A percentile compares a stretch with the other conserved stretches of the same genome.
Conservation (phyloP, 2,329 filamentous ascomycete species). For the Penicillium brevicompactum region DNA sequence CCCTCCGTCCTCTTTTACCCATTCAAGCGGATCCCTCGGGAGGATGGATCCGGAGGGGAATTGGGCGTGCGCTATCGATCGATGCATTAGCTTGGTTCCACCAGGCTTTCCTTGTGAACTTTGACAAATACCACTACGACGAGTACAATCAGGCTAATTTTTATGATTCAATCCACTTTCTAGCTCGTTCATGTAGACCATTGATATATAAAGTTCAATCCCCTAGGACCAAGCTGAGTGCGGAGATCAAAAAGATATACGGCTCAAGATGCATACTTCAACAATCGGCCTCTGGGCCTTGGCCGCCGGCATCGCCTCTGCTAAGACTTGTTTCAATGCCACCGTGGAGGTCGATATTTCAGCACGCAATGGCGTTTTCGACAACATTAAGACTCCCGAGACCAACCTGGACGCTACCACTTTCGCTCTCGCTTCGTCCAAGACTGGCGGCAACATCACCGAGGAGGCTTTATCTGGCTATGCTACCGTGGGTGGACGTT, state of each 20-base stretch:
- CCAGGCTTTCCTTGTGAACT: neutral
- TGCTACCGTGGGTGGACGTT: conserved; percentile 15
- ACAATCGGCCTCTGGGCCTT: conserved; percentile 8
- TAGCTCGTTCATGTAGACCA: neutral
- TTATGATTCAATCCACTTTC: neutral
- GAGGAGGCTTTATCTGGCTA: conserved; percentile 19
- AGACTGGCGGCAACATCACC: conserved; percentile 17
- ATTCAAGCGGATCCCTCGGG: neutral
- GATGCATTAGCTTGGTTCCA: conserved; percentile 2
- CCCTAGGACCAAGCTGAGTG: neutral
- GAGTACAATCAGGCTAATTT: neutral
- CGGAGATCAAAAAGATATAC: neutral
- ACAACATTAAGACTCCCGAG: conserved; percentile 13
- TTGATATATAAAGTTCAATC: conserved; percentile 1
- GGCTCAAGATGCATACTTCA: conserved; percentile 2
- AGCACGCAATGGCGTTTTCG: conserved; percentile 13
- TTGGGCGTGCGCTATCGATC: conserved; percentile 8
- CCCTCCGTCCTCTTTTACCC: neutral
- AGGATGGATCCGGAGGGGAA: conserved; percentile 1
- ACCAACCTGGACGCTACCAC: conserved; percentile 19
- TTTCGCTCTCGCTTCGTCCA: conserved; percentile 11
- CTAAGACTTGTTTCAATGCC: conserved; percentile 12
- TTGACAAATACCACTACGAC: conserved; percentile 6
- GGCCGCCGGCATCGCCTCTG: neutral
- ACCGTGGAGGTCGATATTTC: conserved; percentile 8